Percentiles rank a stretch among this genome's conserved stretches.
Evolutionary conservation across 306 rosid species (phyloP).

Genomic region (Myrica gale): DNA sequence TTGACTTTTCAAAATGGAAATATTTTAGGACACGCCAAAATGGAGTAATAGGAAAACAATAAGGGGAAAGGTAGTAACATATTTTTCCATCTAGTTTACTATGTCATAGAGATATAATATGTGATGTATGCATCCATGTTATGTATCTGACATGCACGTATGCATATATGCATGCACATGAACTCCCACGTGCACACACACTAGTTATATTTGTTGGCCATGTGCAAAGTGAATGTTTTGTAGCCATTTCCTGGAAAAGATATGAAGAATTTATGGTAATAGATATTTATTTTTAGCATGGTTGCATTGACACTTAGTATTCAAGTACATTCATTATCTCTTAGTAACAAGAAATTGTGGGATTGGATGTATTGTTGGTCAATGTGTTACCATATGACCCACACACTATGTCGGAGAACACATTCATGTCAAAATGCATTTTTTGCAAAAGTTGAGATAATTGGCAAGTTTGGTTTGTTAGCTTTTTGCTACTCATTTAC

Average conservation of each 20-base stretch:
- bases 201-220: not conserved
- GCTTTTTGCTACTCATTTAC: no score
- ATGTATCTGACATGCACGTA: no score
- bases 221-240: not conserved
- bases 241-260: not conserved
- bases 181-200: no score
- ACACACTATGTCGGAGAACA: not conserved
- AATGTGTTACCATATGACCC: not conserved
- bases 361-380: not conserved
- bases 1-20: not conserved
- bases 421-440: not conserved
- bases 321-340: not conserved
- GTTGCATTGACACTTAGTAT: not conserved
- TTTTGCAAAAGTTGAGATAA: not conserved
- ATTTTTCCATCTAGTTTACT: not conserved
- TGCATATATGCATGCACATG: no score
- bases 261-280: not conserved
- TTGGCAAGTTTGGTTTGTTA: not conserved
- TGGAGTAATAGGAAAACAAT: not conserved
- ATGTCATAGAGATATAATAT: no score
- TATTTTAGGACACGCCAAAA: not conserved
- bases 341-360: not conserved
- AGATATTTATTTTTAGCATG: not conserved
- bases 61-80: not conserved
- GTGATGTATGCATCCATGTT: no score